These are phyloP conservation scores for Phytophthora brassicae DNA, from an alignment of 352 stramenopile species.

Conservation along the genomic window DNA sequence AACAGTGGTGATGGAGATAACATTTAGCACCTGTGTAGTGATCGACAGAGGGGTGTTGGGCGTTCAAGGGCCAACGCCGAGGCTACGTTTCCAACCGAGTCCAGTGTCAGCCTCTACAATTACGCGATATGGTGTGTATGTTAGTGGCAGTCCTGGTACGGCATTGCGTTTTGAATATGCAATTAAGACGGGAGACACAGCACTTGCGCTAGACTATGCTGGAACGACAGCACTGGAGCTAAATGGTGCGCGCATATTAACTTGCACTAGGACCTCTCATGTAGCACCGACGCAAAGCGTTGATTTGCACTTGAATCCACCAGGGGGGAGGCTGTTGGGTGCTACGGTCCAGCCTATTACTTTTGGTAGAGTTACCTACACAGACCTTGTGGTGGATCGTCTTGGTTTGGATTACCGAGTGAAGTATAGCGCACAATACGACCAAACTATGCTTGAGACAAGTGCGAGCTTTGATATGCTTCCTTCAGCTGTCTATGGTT, in stretches of 20 bases:
- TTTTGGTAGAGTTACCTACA: constrained; percentile 65
- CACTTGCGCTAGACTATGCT: constrained; percentile 68
- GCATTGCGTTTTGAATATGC: constrained; percentile 75
- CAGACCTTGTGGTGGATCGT: constrained; percentile 70
- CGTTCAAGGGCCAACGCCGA: constrained; percentile 31
- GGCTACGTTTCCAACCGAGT: constrained; percentile 62
- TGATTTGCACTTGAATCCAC: constrained; percentile 80
- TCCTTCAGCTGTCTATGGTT: constrained; percentile 68
- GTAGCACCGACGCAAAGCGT: constrained; percentile 48
- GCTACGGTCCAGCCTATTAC: constrained; percentile 45
- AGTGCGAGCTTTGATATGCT: constrained; percentile 64
- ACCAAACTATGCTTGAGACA: constrained; percentile 44
- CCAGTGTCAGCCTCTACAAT: constrained; percentile 39
- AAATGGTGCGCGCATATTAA: constrained; percentile 73
- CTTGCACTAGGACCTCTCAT: constrained; percentile 41
- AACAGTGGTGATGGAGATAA: constrained; percentile 61
- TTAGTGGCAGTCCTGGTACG: constrained; percentile 49
- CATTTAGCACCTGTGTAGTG: constrained; percentile 66
- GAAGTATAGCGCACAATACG: constrained; percentile 51
- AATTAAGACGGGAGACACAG: constrained; percentile 70
- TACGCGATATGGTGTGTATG: constrained; percentile 58
- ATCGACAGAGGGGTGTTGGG: constrained; percentile 38
- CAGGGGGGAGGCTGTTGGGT: constrained; percentile 52
- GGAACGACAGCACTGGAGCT: constrained; percentile 54
- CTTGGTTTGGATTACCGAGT: constrained; percentile 73